Base-by-base conservation (phyloP, 192 early-diverging fungal species). In the Podochytrium sp. region DNA sequence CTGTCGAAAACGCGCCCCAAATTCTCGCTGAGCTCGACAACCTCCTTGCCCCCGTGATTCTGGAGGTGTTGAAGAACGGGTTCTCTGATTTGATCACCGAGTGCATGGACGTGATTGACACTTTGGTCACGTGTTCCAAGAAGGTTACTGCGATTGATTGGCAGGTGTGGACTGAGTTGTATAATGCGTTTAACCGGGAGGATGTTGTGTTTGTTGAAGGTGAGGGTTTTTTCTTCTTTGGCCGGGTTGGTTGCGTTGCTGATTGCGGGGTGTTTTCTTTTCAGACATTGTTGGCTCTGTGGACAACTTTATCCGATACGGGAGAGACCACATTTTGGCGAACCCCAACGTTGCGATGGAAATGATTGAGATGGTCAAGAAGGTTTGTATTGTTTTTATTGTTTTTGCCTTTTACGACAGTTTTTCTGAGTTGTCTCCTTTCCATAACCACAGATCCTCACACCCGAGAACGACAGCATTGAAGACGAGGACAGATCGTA, bases 251-350 rank as follows among this genome's bases (percentile, higher is more conserved):
- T 47, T 47, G 43, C 43, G 20, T 12, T 20, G 7, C 20, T 47
- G 43, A 47, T 7, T 20, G 43, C 43, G 43, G 7, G 7, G 7
- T 47, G 43, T 47, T 47, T 47, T 47, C 43, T 47, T 47, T 47
- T 7, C 30, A 76, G 94, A 95, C 74, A 95, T 99, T 87, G 72
- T 93, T 34, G 91, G 92, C n/a, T 90, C 91, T 29, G 85, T 99
- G 55, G 94, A 96, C 77, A 96, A 97, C 84, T 97, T 90, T 69
- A 89, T 97, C 43, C 86, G 90, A 6, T 94, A 91, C 67, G 97
- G 97, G 76, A 92, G 84, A 63, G 91, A 93, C 18, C 40, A 83
- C 23, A 93, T 87, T 79, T 78, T 80, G 51, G 87, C 89, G 57
- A 82, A 91, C 53, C 91, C 92, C 70, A 71, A 86, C 41, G 90